Percentiles rank a stretch among this genome's conserved stretches.
Conservation (phyloP, 345 rosid species). For the Alliaria petiolata region DNA sequence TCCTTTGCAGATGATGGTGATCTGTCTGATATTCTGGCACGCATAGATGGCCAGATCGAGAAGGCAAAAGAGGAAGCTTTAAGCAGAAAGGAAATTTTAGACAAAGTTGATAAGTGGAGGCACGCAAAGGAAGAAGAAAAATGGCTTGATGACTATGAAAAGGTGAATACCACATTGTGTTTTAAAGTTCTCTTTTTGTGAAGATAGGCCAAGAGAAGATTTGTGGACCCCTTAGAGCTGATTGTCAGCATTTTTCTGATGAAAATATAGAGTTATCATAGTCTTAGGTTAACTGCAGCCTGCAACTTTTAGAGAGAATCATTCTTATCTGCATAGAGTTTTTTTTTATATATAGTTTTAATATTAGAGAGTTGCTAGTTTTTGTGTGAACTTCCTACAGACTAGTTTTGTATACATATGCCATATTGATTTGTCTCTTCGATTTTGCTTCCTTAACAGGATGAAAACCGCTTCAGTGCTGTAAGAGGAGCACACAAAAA, state of each 20-base stretch:
- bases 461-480: conserved; percentile 83
- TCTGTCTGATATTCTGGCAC: conserved; percentile 60
- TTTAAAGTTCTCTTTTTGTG: not conserved
- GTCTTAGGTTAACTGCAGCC: no score
- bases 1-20: conserved; percentile 49
- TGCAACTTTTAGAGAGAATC: no score
- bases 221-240: not conserved
- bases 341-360: not conserved
- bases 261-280: no score
- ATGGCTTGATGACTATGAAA: conserved; percentile 96
- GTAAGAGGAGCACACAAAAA: conserved; percentile 93
- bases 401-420: not conserved
- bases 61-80: conserved; percentile 81
- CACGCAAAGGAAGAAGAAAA: conserved; percentile 79
- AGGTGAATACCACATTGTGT: conserved; percentile 37
- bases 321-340: no score
- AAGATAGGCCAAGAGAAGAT: not conserved
- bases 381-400: not conserved
- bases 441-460: conserved; percentile 37
- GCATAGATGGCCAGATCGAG: conserved; percentile 75
- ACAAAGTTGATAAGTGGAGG: conserved; percentile 83
- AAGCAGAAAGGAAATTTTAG: conserved; percentile 81
- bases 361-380: no score
- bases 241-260: no score
- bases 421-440: not conserved